Conservation (phyloP, 805 yeast species). For the Candida xiaguanensis region DNA sequence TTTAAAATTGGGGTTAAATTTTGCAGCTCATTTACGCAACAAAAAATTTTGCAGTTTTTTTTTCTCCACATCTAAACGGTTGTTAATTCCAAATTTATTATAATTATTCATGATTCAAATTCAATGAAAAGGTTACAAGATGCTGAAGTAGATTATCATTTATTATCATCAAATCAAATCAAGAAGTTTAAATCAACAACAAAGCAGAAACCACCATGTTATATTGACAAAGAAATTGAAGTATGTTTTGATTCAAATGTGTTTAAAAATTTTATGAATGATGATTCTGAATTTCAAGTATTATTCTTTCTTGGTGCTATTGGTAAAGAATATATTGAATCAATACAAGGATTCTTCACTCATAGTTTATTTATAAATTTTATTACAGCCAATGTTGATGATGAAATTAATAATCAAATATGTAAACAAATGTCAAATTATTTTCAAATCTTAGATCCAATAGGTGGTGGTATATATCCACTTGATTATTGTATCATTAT, state of each 20-base stretch:
- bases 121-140: constrained; percentile 2
- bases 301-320: constrained; percentile 28
- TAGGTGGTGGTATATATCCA: constrained; percentile 37
- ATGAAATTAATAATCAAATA: constrained; percentile 10
- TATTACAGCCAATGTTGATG: constrained; percentile 8
- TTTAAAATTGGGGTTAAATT: neutral
- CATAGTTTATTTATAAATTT: constrained; percentile 4
- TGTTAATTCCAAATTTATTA: neutral
- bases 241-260: neutral
- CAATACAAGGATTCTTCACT: constrained; percentile 1
- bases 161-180: neutral
- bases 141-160: neutral
- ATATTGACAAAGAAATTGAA: neutral
- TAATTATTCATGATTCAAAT: neutral
- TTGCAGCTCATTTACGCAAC: neutral
- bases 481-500: constrained; percentile 24
- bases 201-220: neutral
- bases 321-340: constrained; percentile 27
- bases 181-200: neutral
- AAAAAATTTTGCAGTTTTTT: constrained; percentile 1
- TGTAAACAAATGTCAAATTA: constrained; percentile 21
- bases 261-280: neutral
- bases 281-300: constrained; percentile 11
- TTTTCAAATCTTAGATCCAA: constrained; percentile 27
- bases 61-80: constrained; percentile 1